phyloP scores from a whole-genome alignment of 2,329 filamentous ascomycete genomes.

The Curvularia verruculosa region DNA sequence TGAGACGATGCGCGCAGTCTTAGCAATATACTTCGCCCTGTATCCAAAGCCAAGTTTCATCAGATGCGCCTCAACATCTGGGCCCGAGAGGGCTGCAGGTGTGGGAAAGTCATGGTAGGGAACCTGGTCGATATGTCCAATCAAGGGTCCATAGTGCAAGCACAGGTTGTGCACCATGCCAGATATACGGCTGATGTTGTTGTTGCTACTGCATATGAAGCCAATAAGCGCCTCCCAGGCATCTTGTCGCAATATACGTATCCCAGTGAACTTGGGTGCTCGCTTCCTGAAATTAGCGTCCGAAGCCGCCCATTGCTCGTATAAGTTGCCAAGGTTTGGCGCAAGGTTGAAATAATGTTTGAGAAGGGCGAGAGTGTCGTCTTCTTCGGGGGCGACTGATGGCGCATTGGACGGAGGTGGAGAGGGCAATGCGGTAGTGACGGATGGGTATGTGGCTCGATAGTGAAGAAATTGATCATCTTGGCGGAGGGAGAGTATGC shows the following conservation, averaged over 20 bases:
- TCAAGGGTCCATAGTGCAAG: constrained; percentile 77
- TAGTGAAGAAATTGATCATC: constrained; percentile 81
- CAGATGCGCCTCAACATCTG: constrained; percentile 79
- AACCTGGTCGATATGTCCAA: constrained; percentile 72
- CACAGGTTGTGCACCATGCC: constrained; percentile 97
- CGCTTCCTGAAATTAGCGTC: constrained; percentile 90
- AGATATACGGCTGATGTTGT: constrained; percentile 93
- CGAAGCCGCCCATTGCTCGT: constrained; percentile 82
- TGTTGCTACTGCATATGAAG: constrained; percentile 99
- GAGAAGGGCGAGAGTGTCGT: constrained; percentile 78
- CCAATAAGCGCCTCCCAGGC: constrained; percentile 92
- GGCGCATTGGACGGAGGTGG: constrained; percentile 49
- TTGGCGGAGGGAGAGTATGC: constrained; percentile 84
- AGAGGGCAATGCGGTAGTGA: constrained; percentile 44
- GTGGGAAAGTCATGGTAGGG: constrained; percentile 87
- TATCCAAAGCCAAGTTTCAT: constrained; percentile 91
- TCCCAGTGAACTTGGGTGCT: constrained; percentile 84
- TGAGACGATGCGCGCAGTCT: constrained; percentile 79
- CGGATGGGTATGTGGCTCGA: constrained; percentile 65
- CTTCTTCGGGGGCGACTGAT: constrained; percentile 49
- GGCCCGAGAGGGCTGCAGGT: constrained; percentile 72
- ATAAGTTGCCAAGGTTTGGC: constrained; percentile 76
- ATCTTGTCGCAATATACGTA: constrained; percentile 92
- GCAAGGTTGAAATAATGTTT: constrained; percentile 86
- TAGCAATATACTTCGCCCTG: constrained; percentile 86